A percentile compares a stretch with the other conserved stretches of the same genome.
phyloP scores from a whole-genome alignment of 2,329 filamentous ascomycete species.

The Fusarium brevicatenulatum region DNA sequence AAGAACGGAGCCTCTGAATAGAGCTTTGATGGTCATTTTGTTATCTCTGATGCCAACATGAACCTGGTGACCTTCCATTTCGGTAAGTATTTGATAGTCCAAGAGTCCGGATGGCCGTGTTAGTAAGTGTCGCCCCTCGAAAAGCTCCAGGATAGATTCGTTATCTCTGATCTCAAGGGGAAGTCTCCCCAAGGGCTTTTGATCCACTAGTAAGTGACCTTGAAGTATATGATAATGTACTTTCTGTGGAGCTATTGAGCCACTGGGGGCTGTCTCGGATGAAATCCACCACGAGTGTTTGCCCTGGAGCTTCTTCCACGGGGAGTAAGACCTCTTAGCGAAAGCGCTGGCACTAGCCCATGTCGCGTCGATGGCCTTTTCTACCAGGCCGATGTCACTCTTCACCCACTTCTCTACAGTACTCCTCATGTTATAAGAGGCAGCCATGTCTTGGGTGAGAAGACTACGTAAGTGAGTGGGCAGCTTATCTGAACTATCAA shows the following conservation, averaged over 20 bases:
- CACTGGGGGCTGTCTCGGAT: neutral
- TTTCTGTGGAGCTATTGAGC: constrained; percentile 22
- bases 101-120: constrained; percentile 66
- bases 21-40: constrained; percentile 56
- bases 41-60: constrained; percentile 63
- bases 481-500: constrained; percentile 25
- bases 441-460: constrained; percentile 36
- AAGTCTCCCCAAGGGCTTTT: constrained; percentile 55
- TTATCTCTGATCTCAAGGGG: constrained; percentile 61
- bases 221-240: constrained; percentile 50
- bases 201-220: constrained; percentile 51
- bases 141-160: constrained; percentile 58
- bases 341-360: neutral
- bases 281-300: constrained; percentile 8
- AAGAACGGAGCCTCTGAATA: constrained; percentile 26
- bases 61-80: constrained; percentile 47
- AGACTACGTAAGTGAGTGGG: constrained; percentile 3
- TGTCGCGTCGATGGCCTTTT: constrained; percentile 28
- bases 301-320: constrained; percentile 1
- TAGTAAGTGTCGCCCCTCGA: constrained; percentile 62
- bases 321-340: neutral
- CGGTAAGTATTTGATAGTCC: constrained; percentile 55
- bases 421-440: constrained; percentile 2
- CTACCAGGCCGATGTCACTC: constrained; percentile 41
- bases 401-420: constrained; percentile 10